Base-by-base conservation (phyloP, 2,329 filamentous ascomycete species). In the Beauveria bassiana region DNA sequence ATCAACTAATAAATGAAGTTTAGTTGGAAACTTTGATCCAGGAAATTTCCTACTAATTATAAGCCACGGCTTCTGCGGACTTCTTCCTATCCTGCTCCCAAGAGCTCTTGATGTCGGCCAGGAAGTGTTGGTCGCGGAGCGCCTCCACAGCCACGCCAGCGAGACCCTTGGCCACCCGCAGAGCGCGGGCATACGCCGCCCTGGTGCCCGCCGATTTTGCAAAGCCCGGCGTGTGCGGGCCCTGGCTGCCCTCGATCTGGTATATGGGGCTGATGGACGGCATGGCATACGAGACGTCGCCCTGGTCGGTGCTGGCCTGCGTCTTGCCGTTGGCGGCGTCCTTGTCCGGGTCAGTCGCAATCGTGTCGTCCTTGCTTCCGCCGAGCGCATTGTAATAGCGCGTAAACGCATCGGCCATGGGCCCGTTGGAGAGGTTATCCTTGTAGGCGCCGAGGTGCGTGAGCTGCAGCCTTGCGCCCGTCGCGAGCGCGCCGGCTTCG, bases 251-350 rank as follows among this genome's bases (percentile, higher is more conserved):
- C 4, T 24, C 46, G 62, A 85, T 83, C 28, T 75, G 74, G 66
- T 85, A 86, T 7, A 78, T 78, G 1, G 77, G 73, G 61, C 76
- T 81, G 43, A 86, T 68, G 59, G 79, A 82, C 45, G 83, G 84
- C 74, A 85, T 77, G 1, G 75, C 79, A 66, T 86, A 80, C 65
- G 79, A 84, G 59, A 86, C 70, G 64, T 86, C 78, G 0, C 84
- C 84, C 70, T 85, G 82, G 67, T 86, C 84, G 0, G 82, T 85
- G 64, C 80, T 83, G 5, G 83, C 82, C 66, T 74, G 77, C n/a
- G 77, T 79, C 26, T 71, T 68, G 0, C 78, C 77, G 4, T 70
- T 66, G 10, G 75, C 69, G 58, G 75, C 70, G 61, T 80, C 79
- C 7, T 77, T 54, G 3, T 78, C 75, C 12, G 73, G 72, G 34